A percentile compares a stretch with the other conserved stretches of the same genome.
phyloP scores from a whole-genome alignment of 176 grass and related monocot species.

The Aegilops umbellulata region DNA sequence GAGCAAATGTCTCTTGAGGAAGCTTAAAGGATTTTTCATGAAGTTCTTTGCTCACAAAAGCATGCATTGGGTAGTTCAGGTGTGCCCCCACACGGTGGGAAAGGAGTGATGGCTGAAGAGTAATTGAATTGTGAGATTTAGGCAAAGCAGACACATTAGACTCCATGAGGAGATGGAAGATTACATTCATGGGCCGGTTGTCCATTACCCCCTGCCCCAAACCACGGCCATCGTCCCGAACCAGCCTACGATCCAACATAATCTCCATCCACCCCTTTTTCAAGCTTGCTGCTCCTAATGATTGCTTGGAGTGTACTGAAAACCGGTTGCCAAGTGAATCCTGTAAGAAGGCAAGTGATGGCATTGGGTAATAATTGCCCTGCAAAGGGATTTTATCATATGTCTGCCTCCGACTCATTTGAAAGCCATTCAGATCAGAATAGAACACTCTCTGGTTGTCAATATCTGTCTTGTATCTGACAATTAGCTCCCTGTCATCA shows the following conservation, averaged over 20 bases:
- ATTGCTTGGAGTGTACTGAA: constrained; percentile 93
- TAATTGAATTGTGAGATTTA: constrained; percentile 53
- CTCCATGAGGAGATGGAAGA: constrained; percentile 89
- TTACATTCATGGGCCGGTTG: constrained; percentile 71
- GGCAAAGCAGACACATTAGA: constrained; percentile 80
- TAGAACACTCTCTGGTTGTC: constrained; percentile 86
- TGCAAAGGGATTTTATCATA: constrained; percentile 96
- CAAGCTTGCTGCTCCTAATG: constrained; percentile 82
- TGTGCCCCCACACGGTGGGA: constrained; percentile 70
- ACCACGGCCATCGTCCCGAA: constrained; percentile 79
- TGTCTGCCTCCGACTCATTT: constrained; percentile 89
- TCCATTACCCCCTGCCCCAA: constrained; percentile 96
- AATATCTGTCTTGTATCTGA: constrained; percentile 93
- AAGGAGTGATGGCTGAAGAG: constrained; percentile 86
- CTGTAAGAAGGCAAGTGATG: constrained; percentile 90
- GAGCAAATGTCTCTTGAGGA: constrained; percentile 56
- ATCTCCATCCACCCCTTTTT: constrained; percentile 97
- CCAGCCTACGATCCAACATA: constrained; percentile 95
- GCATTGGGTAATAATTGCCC: constrained; percentile 98
- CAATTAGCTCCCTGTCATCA: constrained; percentile 86
- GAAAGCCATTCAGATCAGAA: constrained; percentile 96
- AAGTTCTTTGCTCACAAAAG: constrained; percentile 65
- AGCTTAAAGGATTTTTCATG: constrained; percentile 47
- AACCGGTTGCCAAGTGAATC: constrained; percentile 74
- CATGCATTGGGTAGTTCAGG: constrained; percentile 89